These are phyloP conservation scores for Maudiozyma humilis DNA, from an alignment of 1,139 yeast genomes.

Conservation along the genomic window DNA sequence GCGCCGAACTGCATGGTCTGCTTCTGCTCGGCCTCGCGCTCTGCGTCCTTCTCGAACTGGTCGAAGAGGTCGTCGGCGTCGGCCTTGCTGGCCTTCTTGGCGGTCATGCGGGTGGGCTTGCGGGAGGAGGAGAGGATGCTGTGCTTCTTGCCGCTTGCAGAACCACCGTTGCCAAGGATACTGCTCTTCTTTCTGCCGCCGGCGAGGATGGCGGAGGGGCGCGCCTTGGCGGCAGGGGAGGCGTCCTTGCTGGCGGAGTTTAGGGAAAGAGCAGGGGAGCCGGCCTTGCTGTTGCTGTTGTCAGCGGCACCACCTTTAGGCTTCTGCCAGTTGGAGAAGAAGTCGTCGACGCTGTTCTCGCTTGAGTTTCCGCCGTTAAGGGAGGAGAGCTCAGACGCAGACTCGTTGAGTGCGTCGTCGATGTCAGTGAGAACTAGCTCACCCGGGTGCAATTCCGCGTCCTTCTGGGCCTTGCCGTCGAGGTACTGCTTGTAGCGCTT, in stretches of 20 bases:
- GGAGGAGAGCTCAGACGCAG: conserved; percentile 31
- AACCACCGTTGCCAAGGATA: conserved; percentile 7
- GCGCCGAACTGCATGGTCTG: conserved; percentile 10
- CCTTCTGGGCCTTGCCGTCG: conserved; percentile 57
- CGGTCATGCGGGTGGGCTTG: conserved; percentile 49
- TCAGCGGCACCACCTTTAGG: conserved; percentile 36
- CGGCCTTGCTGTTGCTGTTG: conserved; percentile 15
- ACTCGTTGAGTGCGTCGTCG: conserved; percentile 36
- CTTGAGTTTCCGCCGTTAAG: conserved; percentile 26
- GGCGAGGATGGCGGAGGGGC: conserved; percentile 19
- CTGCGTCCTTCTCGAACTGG: conserved; percentile 80
- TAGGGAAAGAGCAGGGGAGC: conserved; percentile 13
- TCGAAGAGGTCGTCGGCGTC: conserved; percentile 72
- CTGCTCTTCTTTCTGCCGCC: conserved; percentile 21
- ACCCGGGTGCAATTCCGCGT: conserved; percentile 62
- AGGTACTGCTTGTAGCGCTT: conserved; percentile 70
- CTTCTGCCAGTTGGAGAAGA: conserved; percentile 86
- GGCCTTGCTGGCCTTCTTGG: conserved; percentile 41
- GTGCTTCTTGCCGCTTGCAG: conserved; percentile 28
- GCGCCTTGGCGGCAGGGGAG: conserved; percentile 6
- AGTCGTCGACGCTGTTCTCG: conserved; percentile 61
- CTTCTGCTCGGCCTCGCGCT: conserved; percentile 46
- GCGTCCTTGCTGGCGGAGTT: conserved; percentile 10
- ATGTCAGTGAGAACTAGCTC: conserved; percentile 53
- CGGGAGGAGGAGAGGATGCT: conserved; percentile 30